Percentiles rank a stretch among this genome's conserved stretches.
Evolutionary conservation across 1,284 basidiomycete genomes (phyloP).

Genomic region (Butyriboletus appendiculatus): DNA sequence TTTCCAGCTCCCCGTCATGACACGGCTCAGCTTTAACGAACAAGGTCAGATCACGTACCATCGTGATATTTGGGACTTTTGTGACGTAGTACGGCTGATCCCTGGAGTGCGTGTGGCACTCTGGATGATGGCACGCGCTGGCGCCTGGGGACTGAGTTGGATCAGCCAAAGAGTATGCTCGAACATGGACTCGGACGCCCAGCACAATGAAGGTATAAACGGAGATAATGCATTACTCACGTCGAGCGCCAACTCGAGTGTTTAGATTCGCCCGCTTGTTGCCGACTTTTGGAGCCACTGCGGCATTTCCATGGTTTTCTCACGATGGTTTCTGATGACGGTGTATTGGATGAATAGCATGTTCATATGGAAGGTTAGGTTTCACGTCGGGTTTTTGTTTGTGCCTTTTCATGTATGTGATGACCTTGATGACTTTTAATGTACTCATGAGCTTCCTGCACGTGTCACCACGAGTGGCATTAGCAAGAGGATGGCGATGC

Average conservation of each 20-base stretch:
- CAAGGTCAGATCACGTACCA: slow-evolving; percentile 72
- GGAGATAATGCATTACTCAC: slow-evolving; percentile 18
- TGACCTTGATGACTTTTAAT: slow-evolving; percentile 6
- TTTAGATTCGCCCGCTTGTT: slow-evolving; percentile 10
- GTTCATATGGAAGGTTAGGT: not conserved
- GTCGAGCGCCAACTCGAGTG: slow-evolving; percentile 2
- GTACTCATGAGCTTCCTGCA: slow-evolving; percentile 4
- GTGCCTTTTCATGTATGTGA: slow-evolving; percentile 13
- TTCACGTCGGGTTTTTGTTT: not conserved
- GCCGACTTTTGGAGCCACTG: not conserved
- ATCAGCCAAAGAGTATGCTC: slow-evolving; percentile 25
- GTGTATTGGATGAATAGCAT: not conserved
- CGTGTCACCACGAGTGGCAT: not conserved
- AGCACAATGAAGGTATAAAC: not conserved
- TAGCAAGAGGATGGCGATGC: too few species aligned
- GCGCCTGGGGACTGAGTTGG: slow-evolving; percentile 55
- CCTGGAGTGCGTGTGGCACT: slow-evolving; percentile 65
- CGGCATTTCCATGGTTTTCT: not conserved
- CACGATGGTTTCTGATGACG: not conserved
- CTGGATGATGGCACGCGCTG: slow-evolving; percentile 63
- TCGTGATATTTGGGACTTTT: slow-evolving; percentile 73
- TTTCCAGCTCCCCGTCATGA: slow-evolving; percentile 64
- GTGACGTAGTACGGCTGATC: slow-evolving; percentile 66
- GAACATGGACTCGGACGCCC: not conserved
- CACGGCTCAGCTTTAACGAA: slow-evolving; percentile 73